phyloP scores from a whole-genome alignment of 129 eudicot species.

The Mikania micrantha region DNA sequence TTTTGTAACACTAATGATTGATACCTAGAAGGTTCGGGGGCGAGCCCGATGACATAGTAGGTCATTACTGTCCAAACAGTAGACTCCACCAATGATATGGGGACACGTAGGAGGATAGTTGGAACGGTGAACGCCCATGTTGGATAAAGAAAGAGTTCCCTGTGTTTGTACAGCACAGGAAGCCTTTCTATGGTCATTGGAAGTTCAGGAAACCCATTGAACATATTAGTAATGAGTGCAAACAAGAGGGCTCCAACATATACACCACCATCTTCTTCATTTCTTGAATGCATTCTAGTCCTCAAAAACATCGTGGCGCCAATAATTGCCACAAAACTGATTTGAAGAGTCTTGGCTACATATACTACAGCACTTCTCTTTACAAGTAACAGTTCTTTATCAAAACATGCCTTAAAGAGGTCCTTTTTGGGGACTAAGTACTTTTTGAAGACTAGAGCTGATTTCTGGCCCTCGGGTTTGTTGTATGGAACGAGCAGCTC shows the following conservation, averaged over 20 bases:
- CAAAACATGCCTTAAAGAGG: slow-evolving; percentile 30
- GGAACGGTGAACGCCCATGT: slow-evolving; percentile 31
- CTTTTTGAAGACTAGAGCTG: slow-evolving; percentile 28
- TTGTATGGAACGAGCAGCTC: slow-evolving; percentile 10
- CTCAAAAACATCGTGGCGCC: slow-evolving; percentile 31
- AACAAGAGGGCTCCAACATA: slow-evolving; percentile 36
- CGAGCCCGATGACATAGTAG: slow-evolving; percentile 30
- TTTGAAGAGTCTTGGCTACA: slow-evolving; percentile 30
- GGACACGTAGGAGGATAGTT: slow-evolving; percentile 31
- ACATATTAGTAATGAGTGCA: slow-evolving; percentile 28
- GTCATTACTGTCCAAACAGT: slow-evolving; percentile 31
- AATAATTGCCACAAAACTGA: slow-evolving; percentile 26
- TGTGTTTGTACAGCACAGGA: slow-evolving; percentile 30
- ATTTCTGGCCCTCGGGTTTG: slow-evolving; percentile 4
- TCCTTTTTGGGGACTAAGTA: slow-evolving; percentile 21
- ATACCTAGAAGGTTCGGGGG: slow-evolving; percentile 33
- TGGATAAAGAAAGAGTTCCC: slow-evolving; percentile 28
- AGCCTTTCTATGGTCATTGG: slow-evolving; percentile 31
- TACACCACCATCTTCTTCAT: slow-evolving; percentile 33
- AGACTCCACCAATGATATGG: slow-evolving; percentile 30
- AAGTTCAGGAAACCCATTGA: slow-evolving; percentile 30
- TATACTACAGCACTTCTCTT: slow-evolving; percentile 28
- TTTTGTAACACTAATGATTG: neutral
- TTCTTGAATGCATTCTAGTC: slow-evolving; percentile 32
- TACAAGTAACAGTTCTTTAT: slow-evolving; percentile 26